Percentiles rank a stretch among this genome's conserved stretches.
phyloP scores from a whole-genome alignment of 768 basidiomycete species.

The Tubosaeta sp. region DNA sequence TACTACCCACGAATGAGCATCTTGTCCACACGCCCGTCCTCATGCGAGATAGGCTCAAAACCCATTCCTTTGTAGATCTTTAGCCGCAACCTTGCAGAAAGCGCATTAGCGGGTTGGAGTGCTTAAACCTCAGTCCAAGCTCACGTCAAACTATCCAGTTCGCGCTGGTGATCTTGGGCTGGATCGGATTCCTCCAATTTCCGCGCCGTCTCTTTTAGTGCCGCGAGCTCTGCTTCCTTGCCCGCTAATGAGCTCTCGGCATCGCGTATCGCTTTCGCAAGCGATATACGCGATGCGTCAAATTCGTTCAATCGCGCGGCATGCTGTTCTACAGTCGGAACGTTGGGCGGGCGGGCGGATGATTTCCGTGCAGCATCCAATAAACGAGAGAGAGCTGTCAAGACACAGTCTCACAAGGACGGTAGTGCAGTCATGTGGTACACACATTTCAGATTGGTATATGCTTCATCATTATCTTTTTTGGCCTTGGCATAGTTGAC shows the following conservation, averaged over 20 bases:
- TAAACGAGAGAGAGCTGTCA: conserved; percentile 54
- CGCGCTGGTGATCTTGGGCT: conserved; percentile 63
- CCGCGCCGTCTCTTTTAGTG: conserved; percentile 60
- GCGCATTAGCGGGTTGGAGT: conserved; percentile 2
- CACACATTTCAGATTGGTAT: conserved; percentile 59
- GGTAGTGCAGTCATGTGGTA: conserved; percentile 1
- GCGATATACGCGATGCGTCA: conserved; percentile 56
- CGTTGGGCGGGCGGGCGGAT: conserved; percentile 61
- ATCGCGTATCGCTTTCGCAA: conserved; percentile 74
- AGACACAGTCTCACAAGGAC: background rate
- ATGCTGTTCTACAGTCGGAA: conserved; percentile 66
- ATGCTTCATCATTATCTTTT: conserved; percentile 66
- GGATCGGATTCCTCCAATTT: conserved; percentile 66
- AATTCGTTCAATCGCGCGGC: conserved; percentile 58
- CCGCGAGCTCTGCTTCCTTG: conserved; percentile 66
- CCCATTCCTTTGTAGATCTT: conserved; percentile 69
- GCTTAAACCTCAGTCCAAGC: conserved; percentile 20
- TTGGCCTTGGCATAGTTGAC: conserved; percentile 52
- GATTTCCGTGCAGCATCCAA: conserved; percentile 70
- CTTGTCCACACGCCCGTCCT: conserved; percentile 46
- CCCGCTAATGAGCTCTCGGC: conserved; percentile 59
- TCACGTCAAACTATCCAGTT: conserved; percentile 66
- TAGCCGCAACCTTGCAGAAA: conserved; percentile 51
- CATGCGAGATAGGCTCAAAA: conserved; percentile 61
- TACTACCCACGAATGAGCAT: conserved; percentile 63